Conservation (phyloP, 352 stramenopile species). For the Hyaloperonospora brassicae region DNA sequence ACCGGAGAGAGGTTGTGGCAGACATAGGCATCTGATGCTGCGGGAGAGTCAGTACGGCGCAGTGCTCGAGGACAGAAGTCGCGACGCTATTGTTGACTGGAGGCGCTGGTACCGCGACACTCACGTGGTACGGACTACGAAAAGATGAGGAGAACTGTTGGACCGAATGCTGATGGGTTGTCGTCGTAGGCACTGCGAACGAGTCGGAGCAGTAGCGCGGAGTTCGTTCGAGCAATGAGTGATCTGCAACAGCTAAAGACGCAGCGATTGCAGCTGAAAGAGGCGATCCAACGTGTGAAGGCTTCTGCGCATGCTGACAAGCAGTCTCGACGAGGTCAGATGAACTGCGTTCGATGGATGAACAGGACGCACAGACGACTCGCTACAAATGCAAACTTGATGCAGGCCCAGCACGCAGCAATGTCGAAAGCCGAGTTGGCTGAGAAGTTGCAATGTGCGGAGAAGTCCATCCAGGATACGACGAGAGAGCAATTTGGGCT, state of each 20-base stretch:
- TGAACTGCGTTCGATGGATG: slow-evolving; percentile 64
- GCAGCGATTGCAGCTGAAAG: slow-evolving; percentile 38
- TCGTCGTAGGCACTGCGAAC: no score
- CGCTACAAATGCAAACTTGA: slow-evolving; percentile 26
- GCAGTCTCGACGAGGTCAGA: slow-evolving; percentile 37
- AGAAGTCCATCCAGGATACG: slow-evolving; percentile 33
- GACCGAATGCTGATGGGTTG: no score
- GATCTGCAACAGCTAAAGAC: slow-evolving; percentile 42
- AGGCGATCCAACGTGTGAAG: slow-evolving; percentile 42
- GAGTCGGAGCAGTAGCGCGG: slow-evolving; percentile 13
- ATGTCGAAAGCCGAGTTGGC: slow-evolving; percentile 43
- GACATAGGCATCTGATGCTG: slow-evolving; percentile 22
- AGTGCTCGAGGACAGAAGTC: neutral
- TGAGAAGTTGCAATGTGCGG: slow-evolving; percentile 34
- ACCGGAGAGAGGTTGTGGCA: slow-evolving; percentile 28
- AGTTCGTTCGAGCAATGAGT: slow-evolving; percentile 33
- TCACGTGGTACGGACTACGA: slow-evolving; percentile 25
- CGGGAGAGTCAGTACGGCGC: slow-evolving; percentile 1
- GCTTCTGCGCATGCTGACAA: slow-evolving; percentile 43
- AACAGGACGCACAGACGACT: slow-evolving; percentile 50
- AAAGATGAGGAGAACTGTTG: neutral
- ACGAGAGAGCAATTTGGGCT: slow-evolving; percentile 42
- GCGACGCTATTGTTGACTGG: slow-evolving; percentile 39
- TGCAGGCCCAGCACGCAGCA: slow-evolving; percentile 31
- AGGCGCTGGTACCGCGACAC: slow-evolving; percentile 47